Conservation (phyloP, 495 filamentous ascomycete genomes). For the Podospora comata region DNA sequence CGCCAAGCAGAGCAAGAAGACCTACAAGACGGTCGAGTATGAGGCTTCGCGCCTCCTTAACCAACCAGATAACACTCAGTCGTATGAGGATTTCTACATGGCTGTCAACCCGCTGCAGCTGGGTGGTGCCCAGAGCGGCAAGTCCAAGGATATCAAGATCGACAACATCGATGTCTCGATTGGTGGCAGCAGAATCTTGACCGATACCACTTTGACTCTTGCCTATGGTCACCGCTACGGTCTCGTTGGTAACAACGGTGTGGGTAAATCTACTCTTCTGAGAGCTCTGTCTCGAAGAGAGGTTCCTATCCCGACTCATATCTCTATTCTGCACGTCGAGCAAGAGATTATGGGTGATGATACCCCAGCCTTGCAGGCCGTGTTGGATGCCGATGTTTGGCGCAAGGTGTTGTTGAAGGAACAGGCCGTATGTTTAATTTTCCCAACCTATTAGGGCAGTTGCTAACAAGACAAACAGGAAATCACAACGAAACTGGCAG, state of each 20-base stretch:
- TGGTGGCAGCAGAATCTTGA: constrained; percentile 81
- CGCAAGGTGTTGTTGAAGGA: constrained; percentile 90
- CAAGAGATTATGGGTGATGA: constrained; percentile 99
- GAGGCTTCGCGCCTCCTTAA: constrained; percentile 90
- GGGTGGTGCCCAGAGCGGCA: constrained; percentile 62
- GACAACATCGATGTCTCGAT: constrained; percentile 94
- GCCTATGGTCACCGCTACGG: constrained; percentile 94
- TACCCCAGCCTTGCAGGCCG: constrained; percentile 90
- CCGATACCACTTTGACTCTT: constrained; percentile 83
- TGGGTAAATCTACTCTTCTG: constrained; percentile 95
- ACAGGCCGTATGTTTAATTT: constrained; percentile 62
- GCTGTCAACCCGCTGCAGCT: constrained; percentile 93
- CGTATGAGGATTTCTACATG: constrained; percentile 99
- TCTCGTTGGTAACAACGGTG: constrained; percentile 98
- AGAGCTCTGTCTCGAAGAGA: constrained; percentile 91
- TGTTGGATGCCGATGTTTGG: constrained; percentile 98
- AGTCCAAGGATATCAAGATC: constrained; percentile 99
- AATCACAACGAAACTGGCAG: constrained; percentile 73
- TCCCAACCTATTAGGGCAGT: background rate
- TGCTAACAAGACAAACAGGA: constrained; percentile 53
- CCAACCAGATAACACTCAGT: constrained; percentile 77
- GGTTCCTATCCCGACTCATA: constrained; percentile 89
- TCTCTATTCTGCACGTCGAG: constrained; percentile 97
- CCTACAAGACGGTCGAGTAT: constrained; percentile 96
- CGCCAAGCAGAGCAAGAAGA: constrained; percentile 97